Conservation (phyloP, 2,329 filamentous ascomycete genomes). For the Hypoxylon sp. region DNA sequence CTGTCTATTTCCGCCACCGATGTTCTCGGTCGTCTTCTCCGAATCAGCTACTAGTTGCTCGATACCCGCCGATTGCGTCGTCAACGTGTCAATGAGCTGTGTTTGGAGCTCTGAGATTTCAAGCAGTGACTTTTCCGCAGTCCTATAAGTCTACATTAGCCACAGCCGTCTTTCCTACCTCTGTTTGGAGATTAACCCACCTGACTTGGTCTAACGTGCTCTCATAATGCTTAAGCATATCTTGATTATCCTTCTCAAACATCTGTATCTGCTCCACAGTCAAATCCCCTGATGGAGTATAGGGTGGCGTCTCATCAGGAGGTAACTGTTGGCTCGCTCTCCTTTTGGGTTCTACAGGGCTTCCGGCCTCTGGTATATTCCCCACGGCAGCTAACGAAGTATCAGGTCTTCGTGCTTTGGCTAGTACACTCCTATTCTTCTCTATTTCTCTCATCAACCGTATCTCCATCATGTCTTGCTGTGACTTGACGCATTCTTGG, state of each 20-base stretch:
- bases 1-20: conserved; percentile 91
- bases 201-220: conserved; percentile 94
- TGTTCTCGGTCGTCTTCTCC: conserved; percentile 84
- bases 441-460: conserved; percentile 87
- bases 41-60: conserved; percentile 90
- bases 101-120: conserved; percentile 96
- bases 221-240: conserved; percentile 94
- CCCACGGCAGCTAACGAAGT: conserved; percentile 36
- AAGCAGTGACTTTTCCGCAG: conserved; percentile 88
- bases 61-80: conserved; percentile 89
- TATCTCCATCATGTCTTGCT: conserved; percentile 94
- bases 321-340: conserved; percentile 46
- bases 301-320: conserved; percentile 46
- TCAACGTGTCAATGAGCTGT: conserved; percentile 87
- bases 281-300: conserved; percentile 65
- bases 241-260: conserved; percentile 93
- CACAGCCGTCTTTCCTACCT: background rate
- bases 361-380: conserved; percentile 44
- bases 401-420: conserved; percentile 70
- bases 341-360: conserved; percentile 36
- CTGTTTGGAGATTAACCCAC: conserved; percentile 68
- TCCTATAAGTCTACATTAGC: conserved; percentile 64
- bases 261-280: conserved; percentile 90
- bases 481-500: conserved; percentile 81
- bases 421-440: conserved; percentile 87